Base-by-base conservation (phyloP, 2,329 filamentous ascomycete genomes). In the Chaetomium sp. region DNA sequence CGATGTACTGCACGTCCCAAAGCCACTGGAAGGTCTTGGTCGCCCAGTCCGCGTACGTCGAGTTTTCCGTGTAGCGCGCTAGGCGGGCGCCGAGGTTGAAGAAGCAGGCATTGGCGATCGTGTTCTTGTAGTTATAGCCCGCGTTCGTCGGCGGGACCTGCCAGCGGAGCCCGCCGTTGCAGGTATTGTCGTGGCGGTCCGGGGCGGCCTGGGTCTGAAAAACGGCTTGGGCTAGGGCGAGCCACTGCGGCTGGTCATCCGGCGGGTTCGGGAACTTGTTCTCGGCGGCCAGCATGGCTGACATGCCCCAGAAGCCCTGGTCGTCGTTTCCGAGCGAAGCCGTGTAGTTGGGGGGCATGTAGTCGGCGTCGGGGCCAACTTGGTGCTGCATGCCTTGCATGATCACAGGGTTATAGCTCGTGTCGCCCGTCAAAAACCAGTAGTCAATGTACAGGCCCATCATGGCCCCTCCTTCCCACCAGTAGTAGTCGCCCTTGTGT, bases 121-220 rank as follows among this genome's bases (percentile, higher is more conserved):
- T 67, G 66, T 85, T 85, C 69, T 85, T 94, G 76, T 92, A 91
- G 67, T 85, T 79, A 70, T 88, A 94, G 9, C 89, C 89, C 27
- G 75, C 77, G 66, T 91, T 90, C 61, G 85, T 84, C 1, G 80
- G 74, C 58, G 84, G 88, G 53, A 92, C 85, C 73, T 94, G 88
- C 87, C 87, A 91, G 64, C 87, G 78, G 62, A 91, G 67, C 11
- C 88, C 89, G 62, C 88, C 88, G 40, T 77, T 75, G 66, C 88
- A 92, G 2, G 75, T 76, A 0, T 76, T 68, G 5, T 77, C 79
- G 65, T 90, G 85, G 73, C 88, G 87, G 44, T 85, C 77, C 6
- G 77, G 72, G 46, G 71, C 61, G 0, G 80, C 82, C 57, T 80
- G 76, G 0, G 81, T 81, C 62, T 87, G 84, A 67, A 81, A 91